Base-by-base conservation (phyloP, 163 green algal genomes). In the Chlorella variabilis region DNA sequence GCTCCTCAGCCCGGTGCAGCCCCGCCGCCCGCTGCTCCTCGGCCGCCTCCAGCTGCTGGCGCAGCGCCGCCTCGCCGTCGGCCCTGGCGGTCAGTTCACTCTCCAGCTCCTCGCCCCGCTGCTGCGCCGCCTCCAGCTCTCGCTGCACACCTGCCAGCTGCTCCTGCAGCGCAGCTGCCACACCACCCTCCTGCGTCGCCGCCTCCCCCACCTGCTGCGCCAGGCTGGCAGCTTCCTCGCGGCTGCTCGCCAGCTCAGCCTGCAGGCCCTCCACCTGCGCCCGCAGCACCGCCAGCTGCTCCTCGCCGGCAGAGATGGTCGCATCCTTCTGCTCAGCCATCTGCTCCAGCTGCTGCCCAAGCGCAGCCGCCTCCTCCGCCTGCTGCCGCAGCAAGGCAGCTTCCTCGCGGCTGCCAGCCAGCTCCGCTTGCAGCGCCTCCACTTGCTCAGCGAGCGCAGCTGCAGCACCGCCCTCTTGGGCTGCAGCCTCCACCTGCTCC, bases 31-130 rank as follows among this genome's bases (percentile, higher is more conserved):
- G 54, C 54, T 63, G 54, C 45, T 82, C 75, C 17, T 27, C 54
- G 1, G 54, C 58, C 56, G 38, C 71, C 27, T 42, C 34, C 34
- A 71, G 36, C 34, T 49, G 42, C 42, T 42, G 42, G 29, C 51
- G 70, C 11, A 66, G 48, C 5, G 13, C 67, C 1, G 63, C 66
- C 4, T 3, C 49, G 2, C 38, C 69, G 18, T 73, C 80, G 11
- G 27, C 36, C 56, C 20, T 31, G 2, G 69, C 70, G 23, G 58
- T 48, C 31, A 85, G 54, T 33, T 85, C 67, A 25, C n/a, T 17
- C n/a, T 61, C 48, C 36, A 76, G 33, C 4, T 80, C 38, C 34
- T 85, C 80, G 21, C n/a, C 23, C 17, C 70, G 49, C 70, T 48
- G 29, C 49, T 51, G 25, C 9, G 38, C 74, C 29, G 71, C 38